Base-by-base conservation (phyloP, 345 rosid species). In the Eucalyptus curtisii region DNA sequence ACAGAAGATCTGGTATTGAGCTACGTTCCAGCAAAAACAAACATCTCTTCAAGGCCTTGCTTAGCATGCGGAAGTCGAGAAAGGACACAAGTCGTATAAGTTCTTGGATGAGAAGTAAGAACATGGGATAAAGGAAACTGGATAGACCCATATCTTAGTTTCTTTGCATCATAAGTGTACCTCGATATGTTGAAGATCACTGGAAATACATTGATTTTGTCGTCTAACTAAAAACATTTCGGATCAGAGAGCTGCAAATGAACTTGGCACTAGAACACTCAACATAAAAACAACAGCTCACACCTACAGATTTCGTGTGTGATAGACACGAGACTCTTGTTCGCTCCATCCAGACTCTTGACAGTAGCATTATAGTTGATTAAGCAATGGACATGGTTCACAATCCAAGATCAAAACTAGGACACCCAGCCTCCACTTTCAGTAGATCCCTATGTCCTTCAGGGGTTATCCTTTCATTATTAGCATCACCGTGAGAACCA, bases 41-140 rank as follows among this genome's bases (percentile, higher is more conserved):
- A 89, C 93, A 92, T 57, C 93, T 94, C 82, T 86, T 96, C 52
- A 95, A 94, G 93, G 97, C 98, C 76, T 88, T 95, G 93, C 95
- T 95, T 84, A 93, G 98, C 94, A 89, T 95, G 93, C 90, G 93
- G 90, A 95, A 92, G 91, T 86, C 95, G 31, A 94, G 89, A 90
- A 92, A 90, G 89, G 92, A 93, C 52, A 88, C 86, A 42, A 90
- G 4, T 40, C 89, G 16, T 88, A 90, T 86, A 92, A 91, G 88
- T 89, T 88, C 88, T 90, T 88, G 90, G 95, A 92, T 27, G 88
- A 91, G 68, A 81, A 91, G 86, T 89, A 90, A 91, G 89, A 85
- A 13, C 25, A 30, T 27, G 33, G 87, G 55, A 27, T 80, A 76
- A 87, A 87, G 91, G 53, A 55, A 86, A 40, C 45, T 7, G 50